Percentiles rank a stretch among this genome's conserved stretches.
Conservation (phyloP, 495 filamentous ascomycete species). For the Aspergillus ostianus region DNA sequence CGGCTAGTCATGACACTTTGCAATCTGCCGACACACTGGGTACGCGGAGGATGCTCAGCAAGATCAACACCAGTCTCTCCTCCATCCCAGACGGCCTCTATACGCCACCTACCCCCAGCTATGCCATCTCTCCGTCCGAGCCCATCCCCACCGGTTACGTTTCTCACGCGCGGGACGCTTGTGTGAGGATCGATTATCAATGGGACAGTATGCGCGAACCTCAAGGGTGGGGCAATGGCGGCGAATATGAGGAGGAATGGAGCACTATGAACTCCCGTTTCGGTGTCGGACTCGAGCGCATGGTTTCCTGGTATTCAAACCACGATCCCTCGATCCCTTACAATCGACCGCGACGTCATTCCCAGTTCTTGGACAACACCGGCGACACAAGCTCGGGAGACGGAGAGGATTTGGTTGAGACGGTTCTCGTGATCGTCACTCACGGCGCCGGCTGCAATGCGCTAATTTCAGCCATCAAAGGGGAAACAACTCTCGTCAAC, state of each 20-base stretch:
- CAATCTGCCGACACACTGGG: slow-evolving; percentile 16
- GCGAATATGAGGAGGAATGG: slow-evolving; percentile 92
- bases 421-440: slow-evolving; percentile 86
- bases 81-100: slow-evolving; percentile 49
- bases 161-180: slow-evolving; percentile 86
- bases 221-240: slow-evolving; percentile 80
- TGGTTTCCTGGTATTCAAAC: slow-evolving; percentile 79
- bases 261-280: slow-evolving; percentile 89
- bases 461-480: slow-evolving; percentile 83
- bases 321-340: slow-evolving; percentile 39
- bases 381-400: slow-evolving; percentile 28
- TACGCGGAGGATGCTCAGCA: slow-evolving; percentile 20
- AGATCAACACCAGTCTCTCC: slow-evolving; percentile 34
- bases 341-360: slow-evolving; percentile 14
- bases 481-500: slow-evolving; percentile 84
- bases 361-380: background rate
- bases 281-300: slow-evolving; percentile 65
- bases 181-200: slow-evolving; percentile 80
- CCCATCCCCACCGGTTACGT: slow-evolving; percentile 87
- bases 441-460: slow-evolving; percentile 99
- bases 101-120: slow-evolving; percentile 72
- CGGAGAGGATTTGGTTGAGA: slow-evolving; percentile 63
- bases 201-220: slow-evolving; percentile 88
- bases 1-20: slow-evolving; percentile 31
- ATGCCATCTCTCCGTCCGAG: slow-evolving; percentile 75